Evolutionary conservation across 108 stramenopile species (phyloP).

Genomic region (Cylindrotheca closterium): DNA sequence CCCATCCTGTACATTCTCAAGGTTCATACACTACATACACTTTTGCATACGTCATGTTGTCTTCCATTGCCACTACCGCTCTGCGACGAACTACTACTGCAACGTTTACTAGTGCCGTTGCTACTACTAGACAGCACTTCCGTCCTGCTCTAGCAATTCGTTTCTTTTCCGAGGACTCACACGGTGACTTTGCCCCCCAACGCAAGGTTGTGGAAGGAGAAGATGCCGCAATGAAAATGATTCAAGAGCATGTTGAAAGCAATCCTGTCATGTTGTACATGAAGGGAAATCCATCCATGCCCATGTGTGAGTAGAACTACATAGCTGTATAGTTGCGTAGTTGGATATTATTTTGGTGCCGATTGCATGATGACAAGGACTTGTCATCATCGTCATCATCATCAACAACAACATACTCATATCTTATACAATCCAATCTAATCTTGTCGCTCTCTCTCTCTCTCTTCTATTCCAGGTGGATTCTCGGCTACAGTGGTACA

Average conservation of each 20-base stretch:
- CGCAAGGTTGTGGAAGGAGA: conserved; percentile 57
- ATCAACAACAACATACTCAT: too few species aligned
- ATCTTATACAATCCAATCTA: too few species aligned
- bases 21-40: too few species aligned
- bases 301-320: conserved; percentile 74
- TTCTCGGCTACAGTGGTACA: conserved; percentile 91
- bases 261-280: conserved; percentile 98
- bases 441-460: background rate
- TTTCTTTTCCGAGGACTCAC: conserved; percentile 51
- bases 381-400: too few species aligned
- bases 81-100: conserved; percentile 6
- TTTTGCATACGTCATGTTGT: too few species aligned
- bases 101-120: background rate
- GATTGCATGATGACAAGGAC: too few species aligned
- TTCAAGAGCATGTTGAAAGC: conserved; percentile 66
- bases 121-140: background rate
- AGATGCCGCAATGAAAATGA: conserved; percentile 55
- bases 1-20: too few species aligned
- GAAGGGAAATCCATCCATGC: conserved; percentile 96
- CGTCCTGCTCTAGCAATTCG: too few species aligned
- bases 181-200: conserved; percentile 85
- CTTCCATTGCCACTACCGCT: conserved; percentile 4
- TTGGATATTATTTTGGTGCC: too few species aligned
- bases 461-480: conserved; percentile 48
- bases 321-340: background rate